Base-by-base conservation (phyloP, 441 rosid genomes). In the Populus hybrid region DNA sequence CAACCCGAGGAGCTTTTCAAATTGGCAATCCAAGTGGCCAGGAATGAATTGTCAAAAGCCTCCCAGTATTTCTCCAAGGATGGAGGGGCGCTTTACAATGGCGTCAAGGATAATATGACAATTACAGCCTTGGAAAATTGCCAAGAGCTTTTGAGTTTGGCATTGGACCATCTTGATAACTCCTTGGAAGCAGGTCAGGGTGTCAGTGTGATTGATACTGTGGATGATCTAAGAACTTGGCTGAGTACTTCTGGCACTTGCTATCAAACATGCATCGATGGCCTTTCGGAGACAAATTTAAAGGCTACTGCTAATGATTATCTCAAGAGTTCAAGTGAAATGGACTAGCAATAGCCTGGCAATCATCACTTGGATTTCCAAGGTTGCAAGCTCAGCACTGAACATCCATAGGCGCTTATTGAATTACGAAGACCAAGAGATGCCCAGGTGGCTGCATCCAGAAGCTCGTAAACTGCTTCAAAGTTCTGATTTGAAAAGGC, bases 341-440 rank as follows among this genome's bases (percentile, higher is more conserved):
- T 92, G 78, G n/a, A 90, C 91, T 0, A 92, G 93, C 86, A 94
- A 92, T 74, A 85, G 91, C 12, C 84, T 92, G 26, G 93, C 94
- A 42, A 92, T 91, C 70, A 70, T 89, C 65, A 84, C 92, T 0
- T 90, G 94, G 97, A 83, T 92, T 10, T 82, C 84, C 0, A 90
- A 86, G 71, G 81, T 84, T 26, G 81, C 83, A 5, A 82, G 84
- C 61, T 76, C 92, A 0, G 40, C 0, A 28, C 30, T 90, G 70
- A 85, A 86, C 24, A 75, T 86, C 50, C 79, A 88, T 65, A 80
- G 89, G 75, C 75, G 88, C 35, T 72, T 87, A 63, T 42, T 85
- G 91, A 84, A 75, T 65, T 34, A 65, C 42, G 50, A 9, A 16
- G 30, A 65, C n/a, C 38, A 10, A 12, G 46, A 24, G 23, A 23